These are phyloP conservation scores for Penicillium fuscoglaucum DNA, from an alignment of 2,329 filamentous ascomycete genomes.

Conservation along the genomic window DNA sequence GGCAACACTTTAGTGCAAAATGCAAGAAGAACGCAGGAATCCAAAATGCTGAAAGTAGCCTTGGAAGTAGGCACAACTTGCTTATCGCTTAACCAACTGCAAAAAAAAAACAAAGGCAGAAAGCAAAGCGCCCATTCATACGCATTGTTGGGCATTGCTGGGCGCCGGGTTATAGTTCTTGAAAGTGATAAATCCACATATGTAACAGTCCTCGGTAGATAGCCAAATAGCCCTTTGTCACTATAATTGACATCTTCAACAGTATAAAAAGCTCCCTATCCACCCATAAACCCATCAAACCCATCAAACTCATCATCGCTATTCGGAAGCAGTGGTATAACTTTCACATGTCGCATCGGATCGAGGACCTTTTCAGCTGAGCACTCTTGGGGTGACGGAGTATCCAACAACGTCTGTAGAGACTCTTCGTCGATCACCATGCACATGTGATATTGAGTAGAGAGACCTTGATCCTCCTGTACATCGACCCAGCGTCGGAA, in stretches of 20 bases:
- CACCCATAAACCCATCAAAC: constrained; percentile 3
- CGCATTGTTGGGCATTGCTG: too few species aligned
- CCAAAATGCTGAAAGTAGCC: neutral
- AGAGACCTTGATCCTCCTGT: neutral
- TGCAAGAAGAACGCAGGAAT: neutral
- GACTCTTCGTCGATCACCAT: constrained; percentile 6
- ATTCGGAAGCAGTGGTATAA: neutral
- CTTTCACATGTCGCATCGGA: constrained; percentile 1
- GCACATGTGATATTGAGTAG: neutral
- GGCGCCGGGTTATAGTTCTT: too few species aligned
- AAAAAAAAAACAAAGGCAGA: too few species aligned
- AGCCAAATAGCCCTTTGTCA: neutral
- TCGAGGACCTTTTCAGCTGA: neutral
- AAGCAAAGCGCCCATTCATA: too few species aligned
- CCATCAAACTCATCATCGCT: neutral
- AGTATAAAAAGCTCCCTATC: neutral
- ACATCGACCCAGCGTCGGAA: neutral
- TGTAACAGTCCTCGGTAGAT: neutral
- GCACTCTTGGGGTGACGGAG: neutral
- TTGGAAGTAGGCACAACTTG: neutral
- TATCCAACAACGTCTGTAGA: neutral
- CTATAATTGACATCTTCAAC: neutral
- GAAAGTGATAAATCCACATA: too few species aligned
- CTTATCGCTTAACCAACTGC: neutral
- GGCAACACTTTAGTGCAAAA: neutral